phyloP scores from a whole-genome alignment of 768 basidiomycete genomes.

The Amanita subjunquillea region DNA sequence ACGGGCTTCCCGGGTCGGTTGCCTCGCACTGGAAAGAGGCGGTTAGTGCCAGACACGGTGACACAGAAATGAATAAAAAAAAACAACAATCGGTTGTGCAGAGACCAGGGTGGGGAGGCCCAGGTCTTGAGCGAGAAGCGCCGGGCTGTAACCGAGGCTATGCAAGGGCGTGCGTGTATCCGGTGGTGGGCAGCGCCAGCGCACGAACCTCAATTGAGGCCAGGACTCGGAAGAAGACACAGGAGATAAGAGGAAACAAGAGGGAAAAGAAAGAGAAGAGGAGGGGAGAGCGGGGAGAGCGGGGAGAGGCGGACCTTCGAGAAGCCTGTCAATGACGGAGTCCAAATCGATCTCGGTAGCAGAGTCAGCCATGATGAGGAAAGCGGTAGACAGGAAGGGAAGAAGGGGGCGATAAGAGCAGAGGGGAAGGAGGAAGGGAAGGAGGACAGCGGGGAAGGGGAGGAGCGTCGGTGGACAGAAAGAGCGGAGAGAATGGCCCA shows the following conservation, averaged over 20 bases:
- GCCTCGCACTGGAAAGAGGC: slow-evolving; percentile 66
- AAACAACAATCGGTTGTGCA: slow-evolving; percentile 10
- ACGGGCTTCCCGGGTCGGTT: slow-evolving; percentile 98
- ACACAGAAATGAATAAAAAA: slow-evolving; percentile 1
- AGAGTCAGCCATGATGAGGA: slow-evolving; percentile 57
- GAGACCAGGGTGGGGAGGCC: background rate
- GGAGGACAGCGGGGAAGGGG: slow-evolving; percentile 2
- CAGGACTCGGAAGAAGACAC: background rate
- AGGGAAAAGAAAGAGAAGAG: background rate
- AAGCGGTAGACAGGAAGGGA: background rate
- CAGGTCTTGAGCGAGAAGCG: too few species aligned
- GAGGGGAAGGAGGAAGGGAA: slow-evolving; percentile 2
- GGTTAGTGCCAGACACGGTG: slow-evolving; percentile 6
- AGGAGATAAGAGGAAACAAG: background rate
- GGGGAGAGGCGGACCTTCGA: slow-evolving; percentile 61
- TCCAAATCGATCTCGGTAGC: slow-evolving; percentile 96
- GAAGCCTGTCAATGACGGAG: slow-evolving; percentile 95
- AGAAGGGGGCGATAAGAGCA: background rate
- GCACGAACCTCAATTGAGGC: background rate
- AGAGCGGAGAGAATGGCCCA: slow-evolving; percentile 1
- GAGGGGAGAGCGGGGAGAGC: too few species aligned
- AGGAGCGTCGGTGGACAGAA: slow-evolving; percentile 1
- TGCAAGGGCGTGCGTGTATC: too few species aligned
- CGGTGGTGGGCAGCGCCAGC: background rate
- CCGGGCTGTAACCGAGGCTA: too few species aligned